Conservation (phyloP, 1,284 basidiomycete genomes). For the Ustilago crameri region DNA sequence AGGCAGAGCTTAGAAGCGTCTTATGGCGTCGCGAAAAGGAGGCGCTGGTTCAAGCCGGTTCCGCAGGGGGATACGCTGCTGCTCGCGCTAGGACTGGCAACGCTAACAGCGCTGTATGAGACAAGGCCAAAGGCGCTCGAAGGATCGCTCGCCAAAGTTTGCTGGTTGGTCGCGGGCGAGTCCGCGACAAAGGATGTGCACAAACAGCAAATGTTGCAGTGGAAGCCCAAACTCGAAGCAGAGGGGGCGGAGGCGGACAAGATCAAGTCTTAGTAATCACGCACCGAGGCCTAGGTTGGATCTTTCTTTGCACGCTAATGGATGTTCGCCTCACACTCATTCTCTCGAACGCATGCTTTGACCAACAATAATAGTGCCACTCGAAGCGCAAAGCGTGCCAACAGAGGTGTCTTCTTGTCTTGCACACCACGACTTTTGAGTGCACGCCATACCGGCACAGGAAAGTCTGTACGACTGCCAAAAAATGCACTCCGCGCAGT, state of each 20-base stretch:
- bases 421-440: too few relatives aligned
- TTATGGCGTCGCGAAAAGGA: constrained; percentile 33
- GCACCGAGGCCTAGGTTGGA: too few relatives aligned
- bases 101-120: constrained; percentile 48
- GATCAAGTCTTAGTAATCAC: not conserved
- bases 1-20: constrained; percentile 33
- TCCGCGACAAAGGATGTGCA: constrained; percentile 18
- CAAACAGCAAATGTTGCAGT: constrained; percentile 29
- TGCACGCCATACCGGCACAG: too few relatives aligned
- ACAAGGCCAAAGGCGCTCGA: constrained; percentile 36
- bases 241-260: too few relatives aligned
- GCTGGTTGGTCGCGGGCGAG: constrained; percentile 22
- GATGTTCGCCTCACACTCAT: too few relatives aligned
- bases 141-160: constrained; percentile 3
- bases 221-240: not conserved
- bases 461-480: too few relatives aligned
- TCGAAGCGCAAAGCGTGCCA: too few relatives aligned
- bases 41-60: constrained; percentile 28
- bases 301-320: too few relatives aligned
- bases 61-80: constrained; percentile 40
- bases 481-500: too few relatives aligned
- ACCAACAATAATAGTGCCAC: too few relatives aligned
- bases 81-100: constrained; percentile 44
- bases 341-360: too few relatives aligned
- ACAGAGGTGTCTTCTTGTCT: too few relatives aligned